Conservation (phyloP, 2,329 filamentous ascomycete genomes). For the Tolypocladium tundrense region DNA sequence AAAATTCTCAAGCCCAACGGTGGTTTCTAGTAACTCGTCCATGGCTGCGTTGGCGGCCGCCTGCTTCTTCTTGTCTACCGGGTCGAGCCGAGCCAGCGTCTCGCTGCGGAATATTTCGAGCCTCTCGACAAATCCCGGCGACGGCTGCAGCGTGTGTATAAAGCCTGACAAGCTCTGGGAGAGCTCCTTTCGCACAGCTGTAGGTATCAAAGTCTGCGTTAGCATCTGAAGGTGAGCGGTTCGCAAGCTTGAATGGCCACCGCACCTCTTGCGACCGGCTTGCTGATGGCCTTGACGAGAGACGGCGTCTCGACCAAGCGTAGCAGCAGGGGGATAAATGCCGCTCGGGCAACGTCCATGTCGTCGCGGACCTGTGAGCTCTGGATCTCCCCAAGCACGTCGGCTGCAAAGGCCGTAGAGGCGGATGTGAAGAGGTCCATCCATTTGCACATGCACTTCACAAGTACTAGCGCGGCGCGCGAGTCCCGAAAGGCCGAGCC, state of each 20-base stretch:
- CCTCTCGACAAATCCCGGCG: conserved; percentile 41
- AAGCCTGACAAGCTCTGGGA: conserved; percentile 43
- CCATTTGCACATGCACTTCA: conserved; percentile 43
- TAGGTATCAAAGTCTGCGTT: neutral
- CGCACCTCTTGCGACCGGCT: conserved; percentile 42
- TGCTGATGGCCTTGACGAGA: conserved; percentile 43
- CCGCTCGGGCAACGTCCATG: conserved; percentile 50
- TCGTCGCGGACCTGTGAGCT: conserved; percentile 40
- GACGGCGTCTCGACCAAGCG: conserved; percentile 49
- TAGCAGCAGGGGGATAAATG: conserved; percentile 53
- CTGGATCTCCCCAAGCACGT: conserved; percentile 36
- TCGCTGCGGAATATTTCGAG: conserved; percentile 49
- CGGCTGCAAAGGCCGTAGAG: conserved; percentile 35
- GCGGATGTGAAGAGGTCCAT: conserved; percentile 46
- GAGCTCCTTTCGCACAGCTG: conserved; percentile 37
- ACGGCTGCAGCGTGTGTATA: conserved; percentile 45
- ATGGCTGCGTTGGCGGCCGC: conserved; percentile 36
- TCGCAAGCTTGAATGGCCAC: neutral
- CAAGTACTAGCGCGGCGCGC: conserved; percentile 39
- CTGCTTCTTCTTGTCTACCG: conserved; percentile 41
- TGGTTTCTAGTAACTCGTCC: conserved; percentile 47
- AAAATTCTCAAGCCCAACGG: conserved; percentile 44
- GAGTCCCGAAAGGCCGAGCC: conserved; percentile 35
- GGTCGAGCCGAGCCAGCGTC: conserved; percentile 44
- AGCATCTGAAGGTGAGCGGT: neutral